phyloP scores from a whole-genome alignment of 768 basidiomycete species.

The Scleroderma bovista region DNA sequence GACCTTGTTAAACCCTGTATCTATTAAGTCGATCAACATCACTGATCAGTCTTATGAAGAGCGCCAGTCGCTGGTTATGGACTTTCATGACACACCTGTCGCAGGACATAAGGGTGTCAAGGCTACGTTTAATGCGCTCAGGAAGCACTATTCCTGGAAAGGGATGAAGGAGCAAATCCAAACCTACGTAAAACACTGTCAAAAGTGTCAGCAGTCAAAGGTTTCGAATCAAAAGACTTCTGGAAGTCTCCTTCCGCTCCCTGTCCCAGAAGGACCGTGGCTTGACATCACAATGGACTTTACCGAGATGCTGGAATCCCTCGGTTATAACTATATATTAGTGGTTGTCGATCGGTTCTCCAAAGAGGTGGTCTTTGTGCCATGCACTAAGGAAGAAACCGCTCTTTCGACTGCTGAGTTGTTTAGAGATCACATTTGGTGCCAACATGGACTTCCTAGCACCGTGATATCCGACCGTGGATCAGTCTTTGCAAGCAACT shows the following conservation, averaged over 20 bases:
- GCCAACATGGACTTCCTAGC: neutral
- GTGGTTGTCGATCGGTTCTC: neutral
- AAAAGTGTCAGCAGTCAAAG: neutral
- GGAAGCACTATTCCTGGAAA: neutral
- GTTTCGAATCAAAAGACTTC: neutral
- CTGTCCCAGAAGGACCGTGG: neutral
- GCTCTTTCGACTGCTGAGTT: neutral
- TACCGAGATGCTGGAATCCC: neutral
- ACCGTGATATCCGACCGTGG: neutral
- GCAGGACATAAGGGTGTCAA: neutral
- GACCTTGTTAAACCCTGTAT: neutral
- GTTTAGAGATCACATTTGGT: neutral
- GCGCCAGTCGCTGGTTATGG: neutral
- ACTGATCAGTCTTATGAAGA: neutral
- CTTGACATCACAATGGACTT: neutral
- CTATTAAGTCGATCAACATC: neutral
- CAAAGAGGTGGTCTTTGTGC: neutral
- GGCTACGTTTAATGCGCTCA: neutral
- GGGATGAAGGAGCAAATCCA: neutral
- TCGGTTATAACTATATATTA: neutral
- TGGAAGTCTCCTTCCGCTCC: neutral
- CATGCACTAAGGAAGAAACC: neutral
- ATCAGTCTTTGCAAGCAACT: too few relatives aligned
- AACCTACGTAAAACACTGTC: neutral
- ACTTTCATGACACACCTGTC: neutral